Base-by-base conservation (phyloP, 441 rosid genomes). In the Eruca vesicaria region DNA sequence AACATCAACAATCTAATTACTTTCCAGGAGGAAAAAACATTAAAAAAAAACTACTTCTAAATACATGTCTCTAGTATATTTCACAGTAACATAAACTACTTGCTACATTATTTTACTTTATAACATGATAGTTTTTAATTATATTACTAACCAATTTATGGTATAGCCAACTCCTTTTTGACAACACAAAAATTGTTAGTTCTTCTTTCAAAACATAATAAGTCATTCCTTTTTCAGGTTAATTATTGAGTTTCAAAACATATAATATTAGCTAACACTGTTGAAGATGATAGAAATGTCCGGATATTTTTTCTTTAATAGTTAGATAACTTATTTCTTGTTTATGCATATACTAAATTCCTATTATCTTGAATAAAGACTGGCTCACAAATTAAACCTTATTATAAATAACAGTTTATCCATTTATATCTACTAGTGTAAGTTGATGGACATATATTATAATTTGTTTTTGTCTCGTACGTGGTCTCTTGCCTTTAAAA, bases 401-500 rank as follows among this genome's bases (percentile, higher is more conserved):
- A 53, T 6, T 33, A 35, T 16, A 23, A 55, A 55, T 68, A 35
- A 26, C 7, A 4, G 7, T 55, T 20, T 55, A 68, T 21, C 35
- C 53, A 21, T 23, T 33, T 35, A 9, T 31, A 23, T 68, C 33
- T 28, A 28, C 31, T 4, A 3, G 31, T 2, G 3, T 28, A 4
- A 31, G 45, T 32, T 52, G 62, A 53, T 19, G 19, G 9, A 53
- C 19, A 57, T 57, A 23, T 58, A 8, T 28, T 7, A 4, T 16
- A 15, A 16, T 61, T 61, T 61, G 71, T 65, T 58, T 73, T 20
- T 41, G 52, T 57, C 76, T 66, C 59, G 75, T 48, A 43, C 21
- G 64, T 61, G 45, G 66, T 26, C 66, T 70, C 6, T 75, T 68
- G 66, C 69, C 79, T 81, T 78, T 82, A 76, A 64, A 78, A 82